Base-by-base conservation (phyloP, 495 filamentous ascomycete genomes). In the Tuber umbilicatum region DNA sequence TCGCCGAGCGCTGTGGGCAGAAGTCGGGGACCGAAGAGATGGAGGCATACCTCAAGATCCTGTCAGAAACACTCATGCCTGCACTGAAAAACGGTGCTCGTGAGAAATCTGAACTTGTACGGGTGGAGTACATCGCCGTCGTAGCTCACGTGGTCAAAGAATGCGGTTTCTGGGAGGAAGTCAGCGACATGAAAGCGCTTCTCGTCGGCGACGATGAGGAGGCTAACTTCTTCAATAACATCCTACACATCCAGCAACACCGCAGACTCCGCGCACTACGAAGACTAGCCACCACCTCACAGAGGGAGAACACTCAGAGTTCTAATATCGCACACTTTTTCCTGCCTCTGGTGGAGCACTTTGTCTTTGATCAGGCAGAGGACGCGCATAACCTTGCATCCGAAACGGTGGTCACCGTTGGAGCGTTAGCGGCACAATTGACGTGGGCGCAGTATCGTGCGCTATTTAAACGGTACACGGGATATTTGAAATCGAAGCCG, bases 361-460 rank as follows among this genome's bases (percentile, higher is more conserved):
- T 97, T 80, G 88, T 97, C 38, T 94, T 98, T 79, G 90, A 93
- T 77, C 88, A 88, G 23, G 90, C 92, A 69, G 91, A 91, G 74
- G 90, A 89, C 76, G 92, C 91, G 16, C 91, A 97, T 77, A 96
- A 94, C 71, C 84, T 98, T 71, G 89, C 91, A 47, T 92, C 92
- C 6, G 93, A 97, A 82, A 89, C 94, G 19, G 89, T 93, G 23
- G 86, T 84, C 31, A 91, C 93, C 2, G 89, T 98, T 74, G 90
- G 91, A 1, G 86, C 87, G 41, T 82, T 99, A 73, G 89, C 89
- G 2, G 85, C 88, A 69, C 94, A 89, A 45, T 83, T 98, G 68
- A 93, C 94, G 76, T 98, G 95, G 96, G 88, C 88, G n/a, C 94
- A 97, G 76, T 98, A 92, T 83, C 88, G 91, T 68, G 90, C 92